Percentiles rank a stretch among this genome's conserved stretches.
Evolutionary conservation across 176 grass and related monocot genomes (phyloP).

Genomic region (Avena eriantha): DNA sequence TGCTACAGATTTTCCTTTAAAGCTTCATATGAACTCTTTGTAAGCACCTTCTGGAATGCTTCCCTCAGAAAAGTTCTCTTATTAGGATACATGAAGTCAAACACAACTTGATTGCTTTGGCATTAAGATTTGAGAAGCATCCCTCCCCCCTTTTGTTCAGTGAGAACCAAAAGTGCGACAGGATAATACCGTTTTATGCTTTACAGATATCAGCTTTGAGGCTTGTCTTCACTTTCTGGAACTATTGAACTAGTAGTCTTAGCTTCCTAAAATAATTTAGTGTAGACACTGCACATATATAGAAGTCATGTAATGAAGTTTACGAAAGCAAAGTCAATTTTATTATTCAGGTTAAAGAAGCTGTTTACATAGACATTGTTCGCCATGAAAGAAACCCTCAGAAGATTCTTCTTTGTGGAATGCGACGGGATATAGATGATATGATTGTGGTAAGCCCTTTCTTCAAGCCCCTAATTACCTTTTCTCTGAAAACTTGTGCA

Average conservation of each 20-base stretch:
- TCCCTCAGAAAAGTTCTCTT: background rate
- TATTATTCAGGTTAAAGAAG: slow-evolving; percentile 87
- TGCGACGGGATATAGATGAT: slow-evolving; percentile 89
- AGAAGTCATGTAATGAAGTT: slow-evolving; percentile 45
- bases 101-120: slow-evolving; percentile 27
- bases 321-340: slow-evolving; percentile 61
- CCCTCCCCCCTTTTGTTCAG: background rate
- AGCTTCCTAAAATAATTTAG: slow-evolving; percentile 26
- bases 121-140: slow-evolving; percentile 14
- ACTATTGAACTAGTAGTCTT: slow-evolving; percentile 44
- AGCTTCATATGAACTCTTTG: slow-evolving; percentile 7
- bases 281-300: slow-evolving; percentile 51
- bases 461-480: slow-evolving; percentile 66
- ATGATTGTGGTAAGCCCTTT: slow-evolving; percentile 84
- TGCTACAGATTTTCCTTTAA: slow-evolving; percentile 5
- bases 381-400: slow-evolving; percentile 66
- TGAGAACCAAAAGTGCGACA: background rate
- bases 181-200: slow-evolving; percentile 11
- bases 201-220: slow-evolving; percentile 9
- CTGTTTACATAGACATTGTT: slow-evolving; percentile 82
- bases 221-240: slow-evolving; percentile 43
- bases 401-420: slow-evolving; percentile 93
- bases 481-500: slow-evolving; percentile 66
- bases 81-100: slow-evolving; percentile 21
- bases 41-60: slow-evolving; percentile 22